A percentile compares a stretch with the other conserved stretches of the same genome.
Evolutionary conservation across 805 yeast species (phyloP).

Genomic region (Zygosaccharomyces pseudorouxii): DNA sequence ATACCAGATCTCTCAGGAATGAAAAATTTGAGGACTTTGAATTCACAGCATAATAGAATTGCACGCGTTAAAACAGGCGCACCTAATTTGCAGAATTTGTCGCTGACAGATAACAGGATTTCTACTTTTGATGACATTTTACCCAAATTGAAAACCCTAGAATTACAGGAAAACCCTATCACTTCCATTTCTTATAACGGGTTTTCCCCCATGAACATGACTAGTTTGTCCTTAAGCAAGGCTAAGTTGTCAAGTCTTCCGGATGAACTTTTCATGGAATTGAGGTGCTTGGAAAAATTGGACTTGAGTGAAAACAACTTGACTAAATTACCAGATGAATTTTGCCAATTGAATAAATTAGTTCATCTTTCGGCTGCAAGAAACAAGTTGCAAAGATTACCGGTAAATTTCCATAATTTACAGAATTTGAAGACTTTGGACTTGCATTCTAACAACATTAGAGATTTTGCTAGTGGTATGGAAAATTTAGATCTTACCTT

Average conservation of each 20-base stretch:
- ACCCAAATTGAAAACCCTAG: constrained; percentile 59
- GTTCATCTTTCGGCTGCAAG: constrained; percentile 64
- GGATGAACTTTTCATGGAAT: constrained; percentile 51
- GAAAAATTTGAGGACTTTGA: constrained; percentile 59
- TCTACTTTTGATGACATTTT: constrained; percentile 63
- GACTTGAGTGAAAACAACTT: constrained; percentile 78
- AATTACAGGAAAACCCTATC: constrained; percentile 78
- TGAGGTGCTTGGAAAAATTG: constrained; percentile 66
- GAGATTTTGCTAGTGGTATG: constrained; percentile 58
- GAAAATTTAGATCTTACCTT: constrained; percentile 59
- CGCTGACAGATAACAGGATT: constrained; percentile 70
- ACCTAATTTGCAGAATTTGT: constrained; percentile 63
- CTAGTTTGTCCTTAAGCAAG: constrained; percentile 69
- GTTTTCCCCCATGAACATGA: constrained; percentile 51
- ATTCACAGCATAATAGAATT: constrained; percentile 66
- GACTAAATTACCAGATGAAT: constrained; percentile 65
- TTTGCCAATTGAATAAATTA: constrained; percentile 55
- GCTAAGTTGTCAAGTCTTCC: constrained; percentile 79
- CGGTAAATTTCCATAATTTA: constrained; percentile 58
- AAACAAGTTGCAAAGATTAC: constrained; percentile 70
- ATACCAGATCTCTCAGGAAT: constrained; percentile 47
- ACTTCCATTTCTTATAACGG: constrained; percentile 45
- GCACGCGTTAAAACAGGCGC: constrained; percentile 40
- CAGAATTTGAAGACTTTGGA: constrained; percentile 62
- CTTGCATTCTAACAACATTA: constrained; percentile 78